Conservation (phyloP, 805 yeast species). For the Myxozyma vanderwaltii region DNA sequence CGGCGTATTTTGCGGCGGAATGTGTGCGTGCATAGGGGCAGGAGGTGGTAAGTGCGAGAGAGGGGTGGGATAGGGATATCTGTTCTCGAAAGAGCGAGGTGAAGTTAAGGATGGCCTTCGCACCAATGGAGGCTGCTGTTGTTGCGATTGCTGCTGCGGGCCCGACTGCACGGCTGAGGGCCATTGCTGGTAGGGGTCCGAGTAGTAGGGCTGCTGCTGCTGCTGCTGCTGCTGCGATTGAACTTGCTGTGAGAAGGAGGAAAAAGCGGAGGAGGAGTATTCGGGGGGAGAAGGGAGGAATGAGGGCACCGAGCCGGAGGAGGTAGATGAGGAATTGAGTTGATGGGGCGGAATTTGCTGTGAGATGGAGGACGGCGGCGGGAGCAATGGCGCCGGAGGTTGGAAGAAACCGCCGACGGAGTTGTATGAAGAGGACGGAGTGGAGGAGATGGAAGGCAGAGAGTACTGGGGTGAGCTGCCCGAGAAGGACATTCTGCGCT, state of each 20-base stretch:
- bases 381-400: slow-evolving; percentile 19
- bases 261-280: slow-evolving; percentile 6
- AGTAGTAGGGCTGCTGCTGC: slow-evolving; percentile 20
- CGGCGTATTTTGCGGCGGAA: slow-evolving; percentile 17
- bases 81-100: slow-evolving; percentile 20
- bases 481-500: slow-evolving; percentile 7
- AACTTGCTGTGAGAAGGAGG: slow-evolving; percentile 8
- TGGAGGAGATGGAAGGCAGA: slow-evolving; percentile 27
- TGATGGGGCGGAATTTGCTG: slow-evolving; percentile 10
- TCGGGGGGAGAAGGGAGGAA: slow-evolving; percentile 19
- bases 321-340: slow-evolving; percentile 5
- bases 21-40: slow-evolving; percentile 12
- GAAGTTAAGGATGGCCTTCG: slow-evolving; percentile 27
- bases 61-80: slow-evolving; percentile 24
- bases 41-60: slow-evolving; percentile 23
- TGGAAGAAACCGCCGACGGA: slow-evolving; percentile 11
- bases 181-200: slow-evolving; percentile 19
- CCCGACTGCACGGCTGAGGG: slow-evolving; percentile 6
- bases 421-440: slow-evolving; percentile 18
- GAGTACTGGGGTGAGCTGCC: slow-evolving; percentile 28
- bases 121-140: slow-evolving; percentile 3
- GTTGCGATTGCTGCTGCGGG: background rate
- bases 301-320: slow-evolving; percentile 1
- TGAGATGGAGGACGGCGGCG: slow-evolving; percentile 20
- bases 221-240: slow-evolving; percentile 17